Evolutionary conservation across 495 filamentous ascomycete species (phyloP), one percentile per base, ranked within the genome.

Genomic region (Trichoderma asperelloides): DNA sequence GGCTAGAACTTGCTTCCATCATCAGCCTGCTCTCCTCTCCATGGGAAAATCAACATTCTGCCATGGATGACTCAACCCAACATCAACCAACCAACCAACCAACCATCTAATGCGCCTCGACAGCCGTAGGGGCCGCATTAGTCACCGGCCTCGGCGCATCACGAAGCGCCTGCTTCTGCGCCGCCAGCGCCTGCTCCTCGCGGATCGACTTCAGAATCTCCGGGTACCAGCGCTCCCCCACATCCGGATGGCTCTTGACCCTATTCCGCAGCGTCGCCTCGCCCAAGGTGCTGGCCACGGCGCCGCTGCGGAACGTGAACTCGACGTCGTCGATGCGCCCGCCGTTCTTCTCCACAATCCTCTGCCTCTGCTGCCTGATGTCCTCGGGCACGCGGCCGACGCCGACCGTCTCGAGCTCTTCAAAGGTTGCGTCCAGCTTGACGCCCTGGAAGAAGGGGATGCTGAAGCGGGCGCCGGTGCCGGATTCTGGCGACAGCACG

Each of bases 371-470:
- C 69, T 73, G 82, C 65, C 80, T 78, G 18, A 96, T 84, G 39
- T 82, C 81, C 37, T 83, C 83, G 0, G 94, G 91, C 11, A 97
- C 87, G 16, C 85, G 80, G 0, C 80, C 80, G 68, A 96, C 79
- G 18, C 82, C 81, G 6, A 83, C 74, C 0, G 51, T 71, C 66
- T 83, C 82, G 60, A 90, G 84, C 37, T 85, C 83, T 68, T 95
- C 91, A 71, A 93, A 94, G 27, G 83, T 86, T 0, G 92, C 84
- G 74, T 96, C 91, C 63, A 90, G 86, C 68, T 88, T 86, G 68
- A 98, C 91, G 3, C 90, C 94, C 74, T 96, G 92, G 74, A 98
- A 98, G 74, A 97, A 94, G 0, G 94, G 94, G 65, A 97, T 90
- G 16, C 86, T 89, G 73, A 88, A 96, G 28, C 94, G 80, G 39